These are phyloP conservation scores for Mortierella hygrophila DNA, from an alignment of 192 early-diverging fungal species.

Conservation along the genomic window DNA sequence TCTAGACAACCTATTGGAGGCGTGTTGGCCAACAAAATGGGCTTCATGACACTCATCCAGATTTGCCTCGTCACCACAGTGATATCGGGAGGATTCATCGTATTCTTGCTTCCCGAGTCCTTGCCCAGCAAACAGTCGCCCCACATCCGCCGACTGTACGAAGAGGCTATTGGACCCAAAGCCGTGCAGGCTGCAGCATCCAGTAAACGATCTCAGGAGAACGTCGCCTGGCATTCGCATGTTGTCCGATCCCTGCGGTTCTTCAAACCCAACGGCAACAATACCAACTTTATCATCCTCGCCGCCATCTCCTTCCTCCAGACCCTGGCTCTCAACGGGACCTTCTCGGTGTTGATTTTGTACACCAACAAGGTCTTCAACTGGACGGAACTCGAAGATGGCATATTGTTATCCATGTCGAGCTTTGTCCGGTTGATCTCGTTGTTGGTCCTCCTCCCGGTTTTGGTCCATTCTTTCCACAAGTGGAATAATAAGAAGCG, in stretches of 20 bases:
- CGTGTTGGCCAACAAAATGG: neutral
- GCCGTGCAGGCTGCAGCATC: neutral
- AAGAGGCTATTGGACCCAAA: conserved; percentile 13
- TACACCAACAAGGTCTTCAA: conserved; percentile 60
- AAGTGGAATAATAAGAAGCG: conserved; percentile 6
- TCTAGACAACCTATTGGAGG: conserved; percentile 25
- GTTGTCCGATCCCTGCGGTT: conserved; percentile 13
- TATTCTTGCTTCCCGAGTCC: conserved; percentile 38
- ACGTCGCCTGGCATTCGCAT: conserved; percentile 25
- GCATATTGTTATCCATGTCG: conserved; percentile 41
- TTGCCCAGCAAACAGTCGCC: conserved; percentile 29
- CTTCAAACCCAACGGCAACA: conserved; percentile 30
- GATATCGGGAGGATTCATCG: neutral
- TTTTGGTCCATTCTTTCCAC: conserved; percentile 43
- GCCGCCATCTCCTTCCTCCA: conserved; percentile 35
- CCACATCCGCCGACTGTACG: conserved; percentile 35
- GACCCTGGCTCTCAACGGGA: conserved; percentile 33
- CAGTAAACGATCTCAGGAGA: neutral
- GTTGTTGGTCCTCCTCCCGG: conserved; percentile 51
- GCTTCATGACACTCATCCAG: conserved; percentile 32
- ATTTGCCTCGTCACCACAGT: conserved; percentile 1
- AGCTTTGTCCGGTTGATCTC: conserved; percentile 40
- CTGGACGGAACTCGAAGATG: conserved; percentile 63
- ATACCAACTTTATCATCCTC: conserved; percentile 41
- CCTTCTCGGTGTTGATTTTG: conserved; percentile 45